A percentile compares a stretch with the other conserved stretches of the same genome.
These are phyloP conservation scores for Hyparrhenia diplandra DNA, from an alignment of 176 grass and related monocot genomes.

Conservation along the genomic window DNA sequence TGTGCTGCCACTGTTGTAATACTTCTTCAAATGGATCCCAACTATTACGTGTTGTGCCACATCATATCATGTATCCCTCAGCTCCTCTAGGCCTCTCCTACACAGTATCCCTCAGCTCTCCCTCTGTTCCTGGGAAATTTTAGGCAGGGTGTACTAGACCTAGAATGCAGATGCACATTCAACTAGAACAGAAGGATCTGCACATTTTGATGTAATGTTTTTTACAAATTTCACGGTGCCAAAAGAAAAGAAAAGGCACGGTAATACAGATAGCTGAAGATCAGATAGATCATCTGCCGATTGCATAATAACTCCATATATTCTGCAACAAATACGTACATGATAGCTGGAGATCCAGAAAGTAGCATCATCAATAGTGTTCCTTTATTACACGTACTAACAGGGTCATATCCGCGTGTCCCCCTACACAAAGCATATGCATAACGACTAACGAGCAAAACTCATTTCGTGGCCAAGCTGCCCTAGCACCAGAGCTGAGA, in stretches of 20 bases:
- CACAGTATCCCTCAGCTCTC: too few relatives aligned
- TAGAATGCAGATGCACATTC: too few relatives aligned
- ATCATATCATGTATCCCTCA: too few relatives aligned
- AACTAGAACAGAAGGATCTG: not conserved
- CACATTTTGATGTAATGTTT: not conserved
- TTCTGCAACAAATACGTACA: not conserved
- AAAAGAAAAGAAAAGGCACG: not conserved
- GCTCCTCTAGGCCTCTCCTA: too few relatives aligned
- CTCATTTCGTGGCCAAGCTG: not conserved
- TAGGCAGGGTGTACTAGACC: too few relatives aligned
- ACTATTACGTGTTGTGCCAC: too few relatives aligned
- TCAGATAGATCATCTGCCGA: not conserved
- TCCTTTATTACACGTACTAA: not conserved
- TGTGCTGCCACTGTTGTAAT: too few relatives aligned
- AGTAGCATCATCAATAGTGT: not conserved
- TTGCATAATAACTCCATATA: not conserved
- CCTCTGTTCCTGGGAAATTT: too few relatives aligned
- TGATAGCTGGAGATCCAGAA: not conserved
- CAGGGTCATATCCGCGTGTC: not conserved
- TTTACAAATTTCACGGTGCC: not conserved
- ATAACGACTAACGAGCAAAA: conserved; percentile 5
- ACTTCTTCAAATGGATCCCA: too few relatives aligned
- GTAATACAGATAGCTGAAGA: not conserved
- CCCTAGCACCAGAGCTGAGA: not conserved
- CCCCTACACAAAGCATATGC: not conserved